Percentiles rank a stretch among this genome's conserved stretches.
Conservation (phyloP, 2,329 filamentous ascomycete genomes). For the Fusarium sp. region DNA sequence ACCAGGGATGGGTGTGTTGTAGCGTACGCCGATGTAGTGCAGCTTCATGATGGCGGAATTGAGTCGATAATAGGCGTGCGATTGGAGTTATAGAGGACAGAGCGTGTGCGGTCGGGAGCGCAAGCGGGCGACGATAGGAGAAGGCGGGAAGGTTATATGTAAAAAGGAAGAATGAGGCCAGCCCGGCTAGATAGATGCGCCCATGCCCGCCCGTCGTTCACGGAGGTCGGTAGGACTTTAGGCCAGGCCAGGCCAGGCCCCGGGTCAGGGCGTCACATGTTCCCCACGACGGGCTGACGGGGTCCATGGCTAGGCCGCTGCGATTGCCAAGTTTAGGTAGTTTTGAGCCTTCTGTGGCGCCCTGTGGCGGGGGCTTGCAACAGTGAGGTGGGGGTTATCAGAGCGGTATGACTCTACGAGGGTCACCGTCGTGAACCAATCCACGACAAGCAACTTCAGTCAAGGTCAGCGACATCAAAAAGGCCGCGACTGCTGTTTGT, state of each 20-base stretch:
- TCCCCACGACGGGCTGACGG: constrained; percentile 40
- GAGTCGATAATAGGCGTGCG: constrained; percentile 1
- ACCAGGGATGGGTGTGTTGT: constrained; percentile 25
- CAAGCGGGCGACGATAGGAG: background rate
- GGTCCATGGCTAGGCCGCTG: constrained; percentile 25
- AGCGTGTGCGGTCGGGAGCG: background rate
- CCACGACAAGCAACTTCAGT: constrained; percentile 20
- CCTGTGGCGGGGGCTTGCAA: constrained; percentile 34
- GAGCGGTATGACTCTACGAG: constrained; percentile 40
- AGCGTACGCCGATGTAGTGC: constrained; percentile 85
- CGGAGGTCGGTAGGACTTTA: constrained; percentile 27
- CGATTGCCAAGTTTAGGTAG: constrained; percentile 31
- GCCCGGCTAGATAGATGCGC: constrained; percentile 19
- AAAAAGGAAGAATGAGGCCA: constrained; percentile 19
- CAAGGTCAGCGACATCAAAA: constrained; percentile 29
- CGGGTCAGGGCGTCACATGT: constrained; percentile 42
- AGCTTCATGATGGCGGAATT: constrained; percentile 76
- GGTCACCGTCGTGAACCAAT: constrained; percentile 31
- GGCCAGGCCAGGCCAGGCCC: background rate
- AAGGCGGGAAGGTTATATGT: constrained; percentile 9
- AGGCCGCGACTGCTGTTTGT: constrained; percentile 8
- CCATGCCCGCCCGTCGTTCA: constrained; percentile 26
- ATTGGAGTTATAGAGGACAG: background rate
- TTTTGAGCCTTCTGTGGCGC: constrained; percentile 22
- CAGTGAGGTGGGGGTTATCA: constrained; percentile 17